These are phyloP conservation scores for Globisporangium echinulatum DNA, from an alignment of 352 stramenopile genomes.

Conservation along the genomic window DNA sequence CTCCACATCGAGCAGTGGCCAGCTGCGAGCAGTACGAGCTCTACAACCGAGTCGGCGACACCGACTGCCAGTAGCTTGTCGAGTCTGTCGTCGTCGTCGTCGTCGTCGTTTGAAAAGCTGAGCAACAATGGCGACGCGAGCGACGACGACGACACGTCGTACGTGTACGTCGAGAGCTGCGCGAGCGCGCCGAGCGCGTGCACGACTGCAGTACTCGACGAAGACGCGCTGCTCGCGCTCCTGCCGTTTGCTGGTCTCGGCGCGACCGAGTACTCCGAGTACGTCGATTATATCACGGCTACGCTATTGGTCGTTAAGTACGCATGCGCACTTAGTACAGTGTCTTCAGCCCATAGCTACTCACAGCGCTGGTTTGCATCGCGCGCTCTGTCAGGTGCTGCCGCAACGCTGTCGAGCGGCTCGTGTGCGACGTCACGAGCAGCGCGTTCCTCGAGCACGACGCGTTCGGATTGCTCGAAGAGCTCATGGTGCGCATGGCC, in stretches of 20 bases:
- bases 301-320: not conserved
- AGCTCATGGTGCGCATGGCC: conserved; percentile 73
- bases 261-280: conserved; percentile 47
- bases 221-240: conserved; percentile 32
- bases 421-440: conserved; percentile 43
- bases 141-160: conserved; percentile 53
- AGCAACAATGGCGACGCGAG: conserved; percentile 11
- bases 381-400: conserved; percentile 28
- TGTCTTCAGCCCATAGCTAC: not conserved
- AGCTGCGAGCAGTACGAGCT: not conserved
- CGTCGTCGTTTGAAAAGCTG: conserved; percentile 19
- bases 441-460: conserved; percentile 56
- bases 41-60: conserved; percentile 1
- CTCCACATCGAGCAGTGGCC: conserved; percentile 68
- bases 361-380: not conserved
- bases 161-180: conserved; percentile 70
- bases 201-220: conserved; percentile 15
- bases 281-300: conserved; percentile 1
- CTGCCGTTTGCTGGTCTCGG: conserved; percentile 35
- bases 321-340: not conserved
- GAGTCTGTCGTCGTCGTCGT: conserved; percentile 5
- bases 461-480: conserved; percentile 52
- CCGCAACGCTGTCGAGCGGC: conserved; percentile 40
- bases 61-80: conserved; percentile 2
- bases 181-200: conserved; percentile 39